These are phyloP conservation scores for Barnettozyma sucrosica DNA, from an alignment of 805 yeast species.

Conservation along the genomic window DNA sequence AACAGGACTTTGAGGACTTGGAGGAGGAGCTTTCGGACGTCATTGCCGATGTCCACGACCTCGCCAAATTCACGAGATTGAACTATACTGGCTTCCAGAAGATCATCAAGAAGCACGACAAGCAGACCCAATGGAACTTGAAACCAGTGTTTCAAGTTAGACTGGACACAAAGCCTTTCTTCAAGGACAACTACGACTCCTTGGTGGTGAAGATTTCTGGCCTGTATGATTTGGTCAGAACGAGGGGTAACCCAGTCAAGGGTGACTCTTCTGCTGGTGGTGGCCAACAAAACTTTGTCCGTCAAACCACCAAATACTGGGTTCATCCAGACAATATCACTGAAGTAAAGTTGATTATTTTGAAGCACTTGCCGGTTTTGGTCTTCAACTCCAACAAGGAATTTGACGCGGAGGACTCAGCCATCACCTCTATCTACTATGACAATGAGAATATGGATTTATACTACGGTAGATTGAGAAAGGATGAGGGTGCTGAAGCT, in stretches of 20 bases:
- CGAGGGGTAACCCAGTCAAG: slow-evolving; percentile 89
- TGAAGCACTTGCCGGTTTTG: slow-evolving; percentile 93
- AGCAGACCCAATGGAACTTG: slow-evolving; percentile 70
- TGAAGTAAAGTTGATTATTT: slow-evolving; percentile 84
- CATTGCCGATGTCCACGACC: slow-evolving; percentile 95
- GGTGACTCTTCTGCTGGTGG: slow-evolving; percentile 99
- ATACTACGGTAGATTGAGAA: slow-evolving; percentile 89
- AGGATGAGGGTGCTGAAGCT: slow-evolving; percentile 98
- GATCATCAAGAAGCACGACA: slow-evolving; percentile 94
- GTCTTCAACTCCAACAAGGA: slow-evolving; percentile 96
- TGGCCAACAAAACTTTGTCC: slow-evolving; percentile 92
- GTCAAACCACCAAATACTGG: slow-evolving; percentile 99
- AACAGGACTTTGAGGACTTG: slow-evolving; percentile 64
- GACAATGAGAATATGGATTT: slow-evolving; percentile 87
- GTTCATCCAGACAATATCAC: slow-evolving; percentile 98
- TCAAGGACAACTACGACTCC: slow-evolving; percentile 88
- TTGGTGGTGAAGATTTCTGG: slow-evolving; percentile 85
- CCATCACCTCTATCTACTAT: slow-evolving; percentile 93
- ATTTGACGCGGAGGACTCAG: slow-evolving; percentile 89
- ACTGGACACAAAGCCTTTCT: slow-evolving; percentile 89
- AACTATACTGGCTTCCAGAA: slow-evolving; percentile 97
- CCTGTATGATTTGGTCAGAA: slow-evolving; percentile 86
- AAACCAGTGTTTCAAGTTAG: slow-evolving; percentile 92
- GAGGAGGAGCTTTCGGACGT: slow-evolving; percentile 79
- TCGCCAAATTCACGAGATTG: slow-evolving; percentile 87